A percentile compares a stretch with the other conserved stretches of the same genome.
Evolutionary conservation across 2,329 filamentous ascomycete genomes (phyloP).

Genomic region (Cordyceps farinosa): DNA sequence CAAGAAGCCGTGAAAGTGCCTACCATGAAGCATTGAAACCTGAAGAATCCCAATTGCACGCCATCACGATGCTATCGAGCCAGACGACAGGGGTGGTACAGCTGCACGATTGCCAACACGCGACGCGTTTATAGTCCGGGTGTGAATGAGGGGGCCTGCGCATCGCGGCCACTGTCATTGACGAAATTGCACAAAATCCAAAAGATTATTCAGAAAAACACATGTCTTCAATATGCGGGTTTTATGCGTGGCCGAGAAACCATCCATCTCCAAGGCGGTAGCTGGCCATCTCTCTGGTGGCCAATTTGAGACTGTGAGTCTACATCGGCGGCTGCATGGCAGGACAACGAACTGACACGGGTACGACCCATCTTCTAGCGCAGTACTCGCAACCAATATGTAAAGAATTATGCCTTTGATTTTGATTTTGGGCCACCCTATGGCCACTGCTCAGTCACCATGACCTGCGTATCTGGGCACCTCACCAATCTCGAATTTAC

Average conservation of each 20-base stretch:
- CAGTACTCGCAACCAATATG: slow-evolving; percentile 67
- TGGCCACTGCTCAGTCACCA: slow-evolving; percentile 80
- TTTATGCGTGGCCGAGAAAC: slow-evolving; percentile 63
- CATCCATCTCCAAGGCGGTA: slow-evolving; percentile 92
- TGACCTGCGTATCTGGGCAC: slow-evolving; percentile 92
- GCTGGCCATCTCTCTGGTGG: slow-evolving; percentile 85
- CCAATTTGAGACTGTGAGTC: slow-evolving; percentile 62
- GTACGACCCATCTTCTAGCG: slow-evolving; percentile 44
- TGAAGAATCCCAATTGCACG: too few relatives aligned
- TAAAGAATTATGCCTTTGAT: slow-evolving; percentile 92
- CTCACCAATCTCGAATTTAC: slow-evolving; percentile 78
- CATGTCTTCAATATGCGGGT: slow-evolving; percentile 45
- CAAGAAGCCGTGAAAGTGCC: not conserved
- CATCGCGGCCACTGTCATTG: not conserved
- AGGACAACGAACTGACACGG: slow-evolving; percentile 18
- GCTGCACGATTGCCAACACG: slow-evolving; percentile 9
- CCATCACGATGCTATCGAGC: not conserved
- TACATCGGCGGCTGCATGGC: slow-evolving; percentile 19
- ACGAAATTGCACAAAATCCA: not conserved
- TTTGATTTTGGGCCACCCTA: slow-evolving; percentile 81
- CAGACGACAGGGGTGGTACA: not conserved
- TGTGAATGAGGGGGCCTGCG: not conserved
- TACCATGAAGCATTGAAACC: not conserved
- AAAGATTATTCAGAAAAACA: slow-evolving; percentile 2
- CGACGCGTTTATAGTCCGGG: slow-evolving; percentile 13